Base-by-base conservation (phyloP, 345 rosid species). In the Syzygium aqueum region DNA sequence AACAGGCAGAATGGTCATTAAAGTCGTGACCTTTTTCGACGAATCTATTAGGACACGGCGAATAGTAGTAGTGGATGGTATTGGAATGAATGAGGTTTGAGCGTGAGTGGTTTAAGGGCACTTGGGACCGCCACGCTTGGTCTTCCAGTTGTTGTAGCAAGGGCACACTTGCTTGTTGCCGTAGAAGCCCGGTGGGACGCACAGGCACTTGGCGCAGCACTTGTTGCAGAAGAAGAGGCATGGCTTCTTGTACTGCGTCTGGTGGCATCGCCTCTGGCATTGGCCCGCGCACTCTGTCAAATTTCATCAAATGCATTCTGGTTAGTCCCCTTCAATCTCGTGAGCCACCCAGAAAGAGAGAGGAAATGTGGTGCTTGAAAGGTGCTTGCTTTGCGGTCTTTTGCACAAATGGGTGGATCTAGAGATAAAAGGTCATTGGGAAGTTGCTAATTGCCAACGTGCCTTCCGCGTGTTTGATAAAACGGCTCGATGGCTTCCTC, bases 171-270 rank as follows among this genome's bases (percentile, higher is more conserved):
- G 89, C 87, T 94, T 95, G 92, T 94, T 93, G 83, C 95, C 95
- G 51, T 91, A 93, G 88, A 85, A 93, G 89, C 95, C 98, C 59
- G 97, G 96, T 61, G 97, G 99, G 6, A 95, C 97, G 90, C 98
- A 96, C 52, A 93, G 94, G 88, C 99, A 96, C 89, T 89, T 91
- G 73, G 88, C 92, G 87, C 98, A 95, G 85, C 99, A 94, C 85
- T 95, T 95, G 61, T 93, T 94, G 85, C 98, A 94, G 91, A 94
- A 94, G 91, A 94, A 94, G 91, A 95, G 90, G 93, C 98, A 96
- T 63, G 96, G 94, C 78, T 95, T 93, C 86, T 87, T 91, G 90
- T 92, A 90, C 85, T 95, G 93, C n/a, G 98, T 96, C 88, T 86
- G 87, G 83, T 94, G 88, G 84, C 97, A 95, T 86, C 99, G 94